A percentile compares a stretch with the other conserved stretches of the same genome.
These are phyloP conservation scores for Aspergillus bridgeri DNA, from an alignment of 495 filamentous ascomycete genomes.

Conservation along the genomic window DNA sequence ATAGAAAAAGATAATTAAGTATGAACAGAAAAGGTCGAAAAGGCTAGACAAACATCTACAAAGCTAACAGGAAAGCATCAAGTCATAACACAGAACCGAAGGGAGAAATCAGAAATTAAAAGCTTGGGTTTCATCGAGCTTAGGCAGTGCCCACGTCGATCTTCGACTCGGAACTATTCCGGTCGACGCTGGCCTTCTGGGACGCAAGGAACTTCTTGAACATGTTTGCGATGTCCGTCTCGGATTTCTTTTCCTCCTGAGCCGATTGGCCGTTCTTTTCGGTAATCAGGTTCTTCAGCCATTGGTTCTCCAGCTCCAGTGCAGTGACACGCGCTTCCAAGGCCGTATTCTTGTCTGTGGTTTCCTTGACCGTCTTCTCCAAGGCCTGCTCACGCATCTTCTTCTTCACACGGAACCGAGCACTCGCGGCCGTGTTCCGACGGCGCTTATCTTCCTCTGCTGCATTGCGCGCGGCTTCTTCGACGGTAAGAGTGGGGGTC, in stretches of 20 bases:
- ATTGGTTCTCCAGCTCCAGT: constrained; percentile 93
- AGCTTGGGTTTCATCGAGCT: constrained; percentile 4
- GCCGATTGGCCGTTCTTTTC: constrained; percentile 71
- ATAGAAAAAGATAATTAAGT: background rate
- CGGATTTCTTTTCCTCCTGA: constrained; percentile 36
- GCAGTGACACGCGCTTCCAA: constrained; percentile 80
- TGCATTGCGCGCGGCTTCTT: constrained; percentile 59
- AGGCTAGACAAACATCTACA: constrained; percentile 1
- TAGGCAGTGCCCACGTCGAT: constrained; percentile 36
- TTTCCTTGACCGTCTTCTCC: constrained; percentile 85
- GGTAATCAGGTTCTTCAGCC: constrained; percentile 88
- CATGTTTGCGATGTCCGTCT: constrained; percentile 46
- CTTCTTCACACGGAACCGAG: constrained; percentile 98
- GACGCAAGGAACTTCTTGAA: constrained; percentile 48
- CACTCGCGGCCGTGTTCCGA: constrained; percentile 91
- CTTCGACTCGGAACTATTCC: constrained; percentile 37
- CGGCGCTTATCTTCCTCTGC: constrained; percentile 98
- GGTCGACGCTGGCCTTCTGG: constrained; percentile 31
- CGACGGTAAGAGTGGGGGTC: constrained; percentile 29
- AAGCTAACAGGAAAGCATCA: background rate
- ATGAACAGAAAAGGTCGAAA: background rate
- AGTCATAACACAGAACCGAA: background rate
- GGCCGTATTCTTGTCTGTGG: constrained; percentile 73
- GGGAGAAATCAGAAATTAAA: constrained; percentile 9
- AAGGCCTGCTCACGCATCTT: constrained; percentile 95